These are phyloP conservation scores for Pythium aristosporum DNA, from an alignment of 352 stramenopile species.

Conservation along the genomic window DNA sequence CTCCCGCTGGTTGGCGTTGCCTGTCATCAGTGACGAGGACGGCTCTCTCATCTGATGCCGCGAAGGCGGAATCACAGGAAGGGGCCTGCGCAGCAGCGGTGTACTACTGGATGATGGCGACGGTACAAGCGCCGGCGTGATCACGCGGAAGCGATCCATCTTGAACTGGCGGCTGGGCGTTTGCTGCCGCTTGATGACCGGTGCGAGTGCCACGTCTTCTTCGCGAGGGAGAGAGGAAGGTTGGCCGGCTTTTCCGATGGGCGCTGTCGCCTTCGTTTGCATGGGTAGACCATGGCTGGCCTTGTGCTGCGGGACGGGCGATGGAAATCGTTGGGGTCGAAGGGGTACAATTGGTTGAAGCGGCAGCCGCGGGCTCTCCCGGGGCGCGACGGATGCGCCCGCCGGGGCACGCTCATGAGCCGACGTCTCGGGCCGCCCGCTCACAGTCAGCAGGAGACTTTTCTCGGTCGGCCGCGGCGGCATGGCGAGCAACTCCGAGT, in stretches of 20 bases:
- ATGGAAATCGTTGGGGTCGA: neutral
- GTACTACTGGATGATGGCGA: slow-evolving; percentile 3
- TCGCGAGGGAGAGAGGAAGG: neutral
- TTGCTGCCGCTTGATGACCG: slow-evolving; percentile 31
- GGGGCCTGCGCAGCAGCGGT: slow-evolving; percentile 7
- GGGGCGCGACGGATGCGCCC: neutral
- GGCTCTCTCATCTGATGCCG: slow-evolving; percentile 15
- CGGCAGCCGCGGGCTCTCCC: neutral
- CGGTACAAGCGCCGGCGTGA: slow-evolving; percentile 40
- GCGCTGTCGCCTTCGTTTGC: neutral
- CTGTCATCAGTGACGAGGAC: slow-evolving; percentile 6
- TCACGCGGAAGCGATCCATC: slow-evolving; percentile 63
- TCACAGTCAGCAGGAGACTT: slow-evolving; percentile 48
- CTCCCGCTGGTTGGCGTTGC: slow-evolving; percentile 19
- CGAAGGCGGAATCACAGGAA: slow-evolving; percentile 33
- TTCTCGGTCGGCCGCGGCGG: slow-evolving; percentile 38
- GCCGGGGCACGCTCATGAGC: neutral
- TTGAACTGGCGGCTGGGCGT: slow-evolving; percentile 58
- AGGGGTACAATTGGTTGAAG: slow-evolving; percentile 10
- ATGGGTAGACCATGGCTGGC: neutral
- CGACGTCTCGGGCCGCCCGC: slow-evolving; percentile 39
- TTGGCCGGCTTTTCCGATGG: neutral
- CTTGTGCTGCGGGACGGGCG: neutral
- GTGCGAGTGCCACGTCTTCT: slow-evolving; percentile 25
- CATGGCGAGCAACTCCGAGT: slow-evolving; percentile 71